A percentile compares a stretch with the other conserved stretches of the same genome.
Evolutionary conservation across 2,329 filamentous ascomycete species (phyloP).

Genomic region (Teratosphaeria destructans): DNA sequence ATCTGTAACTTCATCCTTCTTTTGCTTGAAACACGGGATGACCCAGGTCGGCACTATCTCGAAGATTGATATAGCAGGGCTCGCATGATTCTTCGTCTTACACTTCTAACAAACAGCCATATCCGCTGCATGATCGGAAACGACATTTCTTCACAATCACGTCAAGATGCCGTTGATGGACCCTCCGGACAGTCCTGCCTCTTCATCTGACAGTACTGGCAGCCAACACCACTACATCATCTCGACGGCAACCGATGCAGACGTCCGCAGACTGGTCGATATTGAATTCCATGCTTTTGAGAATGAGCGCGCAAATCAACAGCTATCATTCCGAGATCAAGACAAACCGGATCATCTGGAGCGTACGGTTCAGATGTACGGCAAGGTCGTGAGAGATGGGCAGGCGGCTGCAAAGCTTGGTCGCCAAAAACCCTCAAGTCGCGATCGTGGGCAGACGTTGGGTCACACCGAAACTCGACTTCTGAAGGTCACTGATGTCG

Average conservation of each 20-base stretch:
- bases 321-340: slow-evolving; percentile 22
- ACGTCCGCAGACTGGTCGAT: slow-evolving; percentile 24
- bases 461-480: slow-evolving; percentile 6
- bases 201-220: slow-evolving; percentile 7
- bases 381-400: background rate
- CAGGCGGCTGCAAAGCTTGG: background rate
- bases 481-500: slow-evolving; percentile 20
- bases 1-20: background rate
- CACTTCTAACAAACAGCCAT: background rate
- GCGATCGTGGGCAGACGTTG: background rate
- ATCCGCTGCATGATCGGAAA: background rate
- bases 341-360: slow-evolving; percentile 18
- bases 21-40: background rate
- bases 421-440: background rate
- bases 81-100: background rate
- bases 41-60: background rate
- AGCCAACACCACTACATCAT: slow-evolving; percentile 13
- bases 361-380: slow-evolving; percentile 12
- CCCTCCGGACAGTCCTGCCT: slow-evolving; percentile 4
- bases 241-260: slow-evolving; percentile 13
- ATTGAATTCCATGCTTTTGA: slow-evolving; percentile 34
- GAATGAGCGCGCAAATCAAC: slow-evolving; percentile 23
- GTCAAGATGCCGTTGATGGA: slow-evolving; percentile 1
- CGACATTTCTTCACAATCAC: background rate
- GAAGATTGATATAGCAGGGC: background rate